Evolutionary conservation across 2,329 filamentous ascomycete genomes (phyloP), one percentile per base, ranked within the genome.

Genomic region (Boeremia exigua): DNA sequence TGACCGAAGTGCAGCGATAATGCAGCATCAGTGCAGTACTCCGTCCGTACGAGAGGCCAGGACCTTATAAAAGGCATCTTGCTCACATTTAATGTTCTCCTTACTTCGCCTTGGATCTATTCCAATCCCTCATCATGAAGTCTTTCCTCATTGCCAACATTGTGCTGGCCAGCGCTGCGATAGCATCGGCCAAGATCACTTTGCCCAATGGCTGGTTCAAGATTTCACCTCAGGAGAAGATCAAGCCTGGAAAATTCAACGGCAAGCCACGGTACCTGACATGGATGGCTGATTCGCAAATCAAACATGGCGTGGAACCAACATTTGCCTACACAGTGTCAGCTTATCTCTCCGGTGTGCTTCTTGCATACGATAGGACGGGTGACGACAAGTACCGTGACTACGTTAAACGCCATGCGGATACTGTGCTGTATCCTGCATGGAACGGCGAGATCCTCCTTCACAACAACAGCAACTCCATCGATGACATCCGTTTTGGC

Each of bases 321-420:
- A 63, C 62, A 10, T 54, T 55, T 25, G 58, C 54, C 9, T 66
- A 66, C 42, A 61, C 58, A 7, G 62, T 61, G 6, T 63, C 63
- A 7, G 60, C 60, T 6, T 60, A 61, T 23, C 47, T 63, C 9
- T 63, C 60, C 1, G 63, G 63, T 17, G 37, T 65, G 1, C 40
- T 58, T 11, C 55, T 59, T 17, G 63, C 63, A 23, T 66, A 63
- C 43, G 52, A 61, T 11, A 51, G 60, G 10, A 66, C 63, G 14
- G 50, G 54, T 9, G 56, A 66, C 25, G 48, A 55, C 3, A 65
- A 63, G 30, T 65, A 66, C 48, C 49, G 33, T 5, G 54, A 58
- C 27, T 65, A 74, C 54, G 80, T 82, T 52, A 82, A 82, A 70
- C 80, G 78, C 38, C 82, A 74, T 60, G 75, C 80, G 48, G 80